These are phyloP conservation scores for Acacia confusa DNA, from an alignment of 306 rosid species.

Conservation along the genomic window DNA sequence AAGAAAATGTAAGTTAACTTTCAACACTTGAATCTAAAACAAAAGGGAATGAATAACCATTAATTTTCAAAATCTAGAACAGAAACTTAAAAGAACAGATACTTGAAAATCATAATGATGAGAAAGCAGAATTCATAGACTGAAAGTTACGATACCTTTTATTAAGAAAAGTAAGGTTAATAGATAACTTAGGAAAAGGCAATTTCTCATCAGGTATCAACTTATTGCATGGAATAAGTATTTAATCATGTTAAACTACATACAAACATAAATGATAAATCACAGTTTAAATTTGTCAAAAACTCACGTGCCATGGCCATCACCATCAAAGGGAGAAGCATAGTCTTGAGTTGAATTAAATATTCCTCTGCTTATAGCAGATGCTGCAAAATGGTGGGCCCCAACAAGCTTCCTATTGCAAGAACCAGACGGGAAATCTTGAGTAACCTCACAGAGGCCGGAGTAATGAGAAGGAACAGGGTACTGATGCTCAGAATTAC, in stretches of 20 bases:
- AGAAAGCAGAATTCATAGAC: neutral
- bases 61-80: neutral
- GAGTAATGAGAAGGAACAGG: conserved; percentile 87
- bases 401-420: conserved; percentile 98
- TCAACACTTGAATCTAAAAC: conserved; percentile 18
- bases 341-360: conserved; percentile 83
- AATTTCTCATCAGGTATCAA: neutral
- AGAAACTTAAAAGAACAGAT: conserved; percentile 15
- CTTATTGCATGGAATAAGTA: conserved; percentile 5
- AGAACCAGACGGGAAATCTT: conserved; percentile 95
- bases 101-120: conserved; percentile 14
- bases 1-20: conserved; percentile 11
- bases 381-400: conserved; percentile 96
- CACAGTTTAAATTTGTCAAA: conserved; percentile 17
- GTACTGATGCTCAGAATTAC: conserved; percentile 44
- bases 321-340: conserved; percentile 97
- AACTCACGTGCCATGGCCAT: conserved; percentile 99
- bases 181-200: neutral
- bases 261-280: neutral
- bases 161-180: neutral
- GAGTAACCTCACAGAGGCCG: conserved; percentile 94
- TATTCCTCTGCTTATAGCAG: conserved; percentile 96
- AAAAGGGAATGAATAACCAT: neutral
- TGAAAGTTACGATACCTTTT: neutral
- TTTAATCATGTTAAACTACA: conserved; percentile 9